Base-by-base conservation (phyloP, 225 moss, liverwort and hornwort genomes). In the Thuidium tamariscinum region DNA sequence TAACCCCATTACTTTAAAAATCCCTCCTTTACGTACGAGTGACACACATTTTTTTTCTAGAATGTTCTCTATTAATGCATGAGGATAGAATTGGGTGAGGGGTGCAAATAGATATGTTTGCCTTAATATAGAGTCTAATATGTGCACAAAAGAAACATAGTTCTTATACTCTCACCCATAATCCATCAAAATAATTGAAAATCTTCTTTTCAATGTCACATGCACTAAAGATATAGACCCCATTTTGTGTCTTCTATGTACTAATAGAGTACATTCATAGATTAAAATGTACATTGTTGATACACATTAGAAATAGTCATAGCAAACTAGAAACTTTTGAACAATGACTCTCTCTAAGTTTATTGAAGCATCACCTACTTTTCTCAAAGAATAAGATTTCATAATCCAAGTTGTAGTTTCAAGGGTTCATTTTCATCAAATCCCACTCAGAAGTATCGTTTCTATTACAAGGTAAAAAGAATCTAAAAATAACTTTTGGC, bases 321-420 rank as follows among this genome's bases (percentile, higher is more conserved):
- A n/a, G n/a, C n/a, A n/a, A n/a, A n/a, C n/a, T n/a, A n/a, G 8
- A 25, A 66, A 66, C 1, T n/a, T 0, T 0, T 66, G 3, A 36
- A 66, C 1, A 20, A 3, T 66, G 10, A 66, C 20, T 11, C 3
- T 66, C 6, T 36, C n/a, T n/a, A 0, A 36, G 11, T 36, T 36
- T n/a, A n/a, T 3, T 21, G 7, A 37, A 37, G 12, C 4, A 1
- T 37, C 37, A 6, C 8, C 22, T 37, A 2, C 21, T 7, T 3
- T 67, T 22, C 2, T 7, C 4, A 1, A 67, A 2, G 22, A 6
- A 1, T 11, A 7, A 21, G 5, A n/a, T n/a, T 65, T 65, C 1
- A 10, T 17, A 18, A 5, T 0, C 10, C 19, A 19, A n/a, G 19
- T 65, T 5, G n/a, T 8, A 7, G 30, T 1, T n/a, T 19, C n/a